Evolutionary conservation across 257 asterid genomes (phyloP).

Genomic region (Capsicum rhomboideum): DNA sequence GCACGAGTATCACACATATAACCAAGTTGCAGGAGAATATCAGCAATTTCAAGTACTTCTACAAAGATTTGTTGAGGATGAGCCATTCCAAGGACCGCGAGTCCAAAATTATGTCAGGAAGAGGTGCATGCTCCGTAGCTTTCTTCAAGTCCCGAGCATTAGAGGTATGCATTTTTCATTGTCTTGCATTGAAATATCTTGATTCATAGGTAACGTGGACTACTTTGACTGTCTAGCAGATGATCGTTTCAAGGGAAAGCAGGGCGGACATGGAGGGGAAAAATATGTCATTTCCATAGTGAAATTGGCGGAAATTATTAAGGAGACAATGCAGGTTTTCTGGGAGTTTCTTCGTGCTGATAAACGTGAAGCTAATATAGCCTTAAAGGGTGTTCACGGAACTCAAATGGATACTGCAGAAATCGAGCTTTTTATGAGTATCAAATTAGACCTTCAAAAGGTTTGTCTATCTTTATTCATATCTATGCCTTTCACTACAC

Average conservation of each 20-base stretch:
- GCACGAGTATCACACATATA: slow-evolving; percentile 38
- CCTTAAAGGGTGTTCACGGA: slow-evolving; percentile 21
- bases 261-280: slow-evolving; percentile 34
- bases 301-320: slow-evolving; percentile 26
- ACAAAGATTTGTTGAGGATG: slow-evolving; percentile 78
- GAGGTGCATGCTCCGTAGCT: slow-evolving; percentile 44
- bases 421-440: slow-evolving; percentile 30
- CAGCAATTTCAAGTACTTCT: slow-evolving; percentile 76
- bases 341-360: slow-evolving; percentile 62
- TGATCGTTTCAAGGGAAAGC: slow-evolving; percentile 46
- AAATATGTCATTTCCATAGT: slow-evolving; percentile 35
- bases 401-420: slow-evolving; percentile 18
- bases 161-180: slow-evolving; percentile 30
- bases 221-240: slow-evolving; percentile 26
- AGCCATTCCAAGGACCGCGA: slow-evolving; percentile 59
- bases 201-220: background rate
- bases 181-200: background rate
- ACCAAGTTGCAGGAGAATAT: slow-evolving; percentile 52
- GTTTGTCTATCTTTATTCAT: slow-evolving; percentile 17
- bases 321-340: slow-evolving; percentile 51
- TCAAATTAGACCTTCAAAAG: slow-evolving; percentile 49
- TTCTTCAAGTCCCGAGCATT: slow-evolving; percentile 69
- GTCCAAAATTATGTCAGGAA: slow-evolving; percentile 42
- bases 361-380: slow-evolving; percentile 26
- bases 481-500: background rate